Evolutionary conservation across 2,329 filamentous ascomycete genomes (phyloP).

Genomic region (Plenodomus lindquistii): DNA sequence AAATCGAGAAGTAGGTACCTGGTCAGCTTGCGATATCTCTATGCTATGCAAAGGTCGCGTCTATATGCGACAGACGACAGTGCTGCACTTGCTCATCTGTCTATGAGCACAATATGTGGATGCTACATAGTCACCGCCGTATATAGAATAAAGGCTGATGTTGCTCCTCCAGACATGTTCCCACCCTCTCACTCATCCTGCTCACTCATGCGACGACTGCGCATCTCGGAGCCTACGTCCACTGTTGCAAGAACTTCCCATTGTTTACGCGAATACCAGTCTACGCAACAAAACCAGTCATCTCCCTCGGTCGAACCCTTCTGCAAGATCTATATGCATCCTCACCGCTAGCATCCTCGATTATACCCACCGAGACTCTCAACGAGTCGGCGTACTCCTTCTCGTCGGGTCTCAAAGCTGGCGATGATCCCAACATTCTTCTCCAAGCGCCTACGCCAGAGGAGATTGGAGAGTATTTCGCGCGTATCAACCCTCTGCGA

Average conservation of each 20-base stretch:
- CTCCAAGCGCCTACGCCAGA: conserved; percentile 75
- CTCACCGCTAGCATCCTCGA: conserved; percentile 82
- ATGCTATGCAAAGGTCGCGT: neutral
- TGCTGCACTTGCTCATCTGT: neutral
- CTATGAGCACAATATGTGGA: neutral
- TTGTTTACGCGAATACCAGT: conserved; percentile 89
- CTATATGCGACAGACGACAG: neutral
- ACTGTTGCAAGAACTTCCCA: conserved; percentile 96
- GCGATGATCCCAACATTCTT: conserved; percentile 55
- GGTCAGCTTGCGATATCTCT: neutral
- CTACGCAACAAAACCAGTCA: conserved; percentile 91
- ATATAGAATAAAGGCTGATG: conserved; percentile 24
- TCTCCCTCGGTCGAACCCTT: conserved; percentile 87
- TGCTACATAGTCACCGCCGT: conserved; percentile 10
- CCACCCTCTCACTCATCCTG: conserved; percentile 89
- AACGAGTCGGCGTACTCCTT: conserved; percentile 61
- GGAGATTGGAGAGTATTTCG: conserved; percentile 92
- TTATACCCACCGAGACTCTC: conserved; percentile 74
- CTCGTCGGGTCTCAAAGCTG: conserved; percentile 57
- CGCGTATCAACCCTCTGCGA: conserved; percentile 86
- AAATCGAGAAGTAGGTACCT: conserved; percentile 77
- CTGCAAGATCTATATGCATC: conserved; percentile 92
- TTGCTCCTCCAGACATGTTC: conserved; percentile 68
- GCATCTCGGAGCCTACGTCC: conserved; percentile 90
- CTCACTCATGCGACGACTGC: conserved; percentile 91